Conservation (phyloP, 176 grass and related monocot genomes). For the Oryza glaberrima region DNA sequence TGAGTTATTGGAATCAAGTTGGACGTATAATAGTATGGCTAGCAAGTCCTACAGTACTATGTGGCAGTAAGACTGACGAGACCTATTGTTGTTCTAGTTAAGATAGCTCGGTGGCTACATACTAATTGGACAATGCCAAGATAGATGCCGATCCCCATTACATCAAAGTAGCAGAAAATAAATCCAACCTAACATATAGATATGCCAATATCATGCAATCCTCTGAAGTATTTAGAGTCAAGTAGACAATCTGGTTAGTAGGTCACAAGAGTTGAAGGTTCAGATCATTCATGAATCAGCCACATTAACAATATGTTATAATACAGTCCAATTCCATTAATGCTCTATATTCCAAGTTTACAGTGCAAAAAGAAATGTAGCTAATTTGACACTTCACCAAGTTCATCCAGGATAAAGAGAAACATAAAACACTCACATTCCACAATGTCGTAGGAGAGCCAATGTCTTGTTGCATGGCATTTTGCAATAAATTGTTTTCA, state of each 20-base stretch:
- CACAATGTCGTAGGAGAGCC: slow-evolving; percentile 13
- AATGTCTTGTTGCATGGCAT: slow-evolving; percentile 34
- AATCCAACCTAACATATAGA: not conserved
- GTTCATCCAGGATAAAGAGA: not conserved
- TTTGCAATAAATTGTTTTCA: slow-evolving; percentile 39
- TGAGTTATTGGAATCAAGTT: not conserved
- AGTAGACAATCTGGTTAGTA: no score
- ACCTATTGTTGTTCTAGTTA: not conserved
- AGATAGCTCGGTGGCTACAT: not conserved
- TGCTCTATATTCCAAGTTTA: not conserved
- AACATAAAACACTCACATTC: slow-evolving; percentile 30
- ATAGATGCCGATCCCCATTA: not conserved
- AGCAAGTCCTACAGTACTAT: not conserved
- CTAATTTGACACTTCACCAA: slow-evolving; percentile 7
- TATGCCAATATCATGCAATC: slow-evolving; percentile 2
- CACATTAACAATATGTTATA: not conserved
- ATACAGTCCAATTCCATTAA: not conserved
- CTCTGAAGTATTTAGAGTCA: not conserved
- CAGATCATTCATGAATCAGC: not conserved
- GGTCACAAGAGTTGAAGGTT: slow-evolving; percentile 3
- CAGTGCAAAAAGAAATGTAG: not conserved
- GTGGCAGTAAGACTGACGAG: not conserved
- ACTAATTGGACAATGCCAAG: not conserved
- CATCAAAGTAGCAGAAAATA: not conserved
- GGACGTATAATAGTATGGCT: not conserved